Percentiles rank a stretch among this genome's conserved stretches.
Evolutionary conservation across 2,329 filamentous ascomycete genomes (phyloP).

Genomic region (Clonostachys chloroleuca): DNA sequence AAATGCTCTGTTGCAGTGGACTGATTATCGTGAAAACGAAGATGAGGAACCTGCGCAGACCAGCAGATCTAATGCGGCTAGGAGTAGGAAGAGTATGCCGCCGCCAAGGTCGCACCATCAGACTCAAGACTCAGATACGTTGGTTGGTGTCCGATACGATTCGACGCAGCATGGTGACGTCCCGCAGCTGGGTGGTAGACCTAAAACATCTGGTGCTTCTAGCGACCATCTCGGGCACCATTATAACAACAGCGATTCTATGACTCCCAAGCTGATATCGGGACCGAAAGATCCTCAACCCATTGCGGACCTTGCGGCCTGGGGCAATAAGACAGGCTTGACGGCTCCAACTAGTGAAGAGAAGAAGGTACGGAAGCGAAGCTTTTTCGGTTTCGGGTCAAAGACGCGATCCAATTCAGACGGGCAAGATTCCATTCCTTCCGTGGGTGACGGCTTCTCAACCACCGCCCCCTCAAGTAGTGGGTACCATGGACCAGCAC

Average conservation of each 20-base stretch:
- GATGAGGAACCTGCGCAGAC: slow-evolving; percentile 31
- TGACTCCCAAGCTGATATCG: slow-evolving; percentile 59
- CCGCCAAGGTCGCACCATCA: slow-evolving; percentile 19
- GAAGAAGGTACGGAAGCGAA: slow-evolving; percentile 76
- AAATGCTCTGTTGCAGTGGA: slow-evolving; percentile 81
- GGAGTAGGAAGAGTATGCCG: slow-evolving; percentile 22
- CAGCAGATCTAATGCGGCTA: slow-evolving; percentile 21
- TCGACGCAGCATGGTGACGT: slow-evolving; percentile 46
- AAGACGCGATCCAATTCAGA: slow-evolving; percentile 56
- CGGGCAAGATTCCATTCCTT: slow-evolving; percentile 45
- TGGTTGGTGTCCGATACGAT: slow-evolving; percentile 57
- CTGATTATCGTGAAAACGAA: slow-evolving; percentile 65
- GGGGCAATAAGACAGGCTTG: slow-evolving; percentile 72
- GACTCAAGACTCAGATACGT: slow-evolving; percentile 32
- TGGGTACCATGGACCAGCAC: slow-evolving; percentile 47
- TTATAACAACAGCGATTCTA: slow-evolving; percentile 22
- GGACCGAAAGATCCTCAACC: slow-evolving; percentile 78
- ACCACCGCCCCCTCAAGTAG: slow-evolving; percentile 32
- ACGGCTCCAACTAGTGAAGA: slow-evolving; percentile 56
- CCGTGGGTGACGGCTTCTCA: slow-evolving; percentile 40
- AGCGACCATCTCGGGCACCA: slow-evolving; percentile 18
- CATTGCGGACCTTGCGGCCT: slow-evolving; percentile 77
- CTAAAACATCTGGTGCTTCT: slow-evolving; percentile 26
- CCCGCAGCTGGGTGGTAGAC: slow-evolving; percentile 31
- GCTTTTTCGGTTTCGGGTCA: slow-evolving; percentile 67